Conservation (phyloP, 2,329 filamentous ascomycete genomes). For the Penicillium sp. region DNA sequence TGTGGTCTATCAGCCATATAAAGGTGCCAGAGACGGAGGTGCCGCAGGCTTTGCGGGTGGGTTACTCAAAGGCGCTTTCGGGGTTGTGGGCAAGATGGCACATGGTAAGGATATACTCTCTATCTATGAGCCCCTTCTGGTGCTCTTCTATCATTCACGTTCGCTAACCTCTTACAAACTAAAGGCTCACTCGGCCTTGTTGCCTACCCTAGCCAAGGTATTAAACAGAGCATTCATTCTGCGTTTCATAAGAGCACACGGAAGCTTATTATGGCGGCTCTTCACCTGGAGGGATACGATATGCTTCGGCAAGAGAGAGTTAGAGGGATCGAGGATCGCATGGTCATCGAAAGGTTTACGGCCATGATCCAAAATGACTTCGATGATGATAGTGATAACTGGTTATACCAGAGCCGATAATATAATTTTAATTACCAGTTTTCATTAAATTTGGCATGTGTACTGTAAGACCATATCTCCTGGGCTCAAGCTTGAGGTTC, state of each 20-base stretch:
- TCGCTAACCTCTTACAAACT: neutral
- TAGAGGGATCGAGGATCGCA: neutral
- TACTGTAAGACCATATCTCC: too few species aligned
- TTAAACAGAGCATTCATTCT: neutral
- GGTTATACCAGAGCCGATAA: too few species aligned
- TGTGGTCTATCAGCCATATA: constrained; percentile 24
- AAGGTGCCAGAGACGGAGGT: constrained; percentile 28
- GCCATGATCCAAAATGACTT: neutral
- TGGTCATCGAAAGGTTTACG: neutral
- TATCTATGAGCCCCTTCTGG: neutral
- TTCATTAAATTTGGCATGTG: too few species aligned
- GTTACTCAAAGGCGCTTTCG: constrained; percentile 26
- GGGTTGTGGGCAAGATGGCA: neutral
- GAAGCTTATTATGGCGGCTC: neutral
- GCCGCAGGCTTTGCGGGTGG: constrained; percentile 28
- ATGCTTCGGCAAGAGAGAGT: neutral
- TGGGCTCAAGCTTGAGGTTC: too few species aligned
- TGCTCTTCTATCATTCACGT: neutral
- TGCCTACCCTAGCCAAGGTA: neutral
- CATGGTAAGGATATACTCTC: neutral
- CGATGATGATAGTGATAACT: neutral
- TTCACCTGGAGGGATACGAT: neutral
- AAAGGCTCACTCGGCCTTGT: neutral
- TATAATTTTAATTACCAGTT: too few species aligned
- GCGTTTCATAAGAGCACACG: neutral